These are phyloP conservation scores for Mycena vitilis DNA, from an alignment of 768 basidiomycete genomes.

Conservation along the genomic window DNA sequence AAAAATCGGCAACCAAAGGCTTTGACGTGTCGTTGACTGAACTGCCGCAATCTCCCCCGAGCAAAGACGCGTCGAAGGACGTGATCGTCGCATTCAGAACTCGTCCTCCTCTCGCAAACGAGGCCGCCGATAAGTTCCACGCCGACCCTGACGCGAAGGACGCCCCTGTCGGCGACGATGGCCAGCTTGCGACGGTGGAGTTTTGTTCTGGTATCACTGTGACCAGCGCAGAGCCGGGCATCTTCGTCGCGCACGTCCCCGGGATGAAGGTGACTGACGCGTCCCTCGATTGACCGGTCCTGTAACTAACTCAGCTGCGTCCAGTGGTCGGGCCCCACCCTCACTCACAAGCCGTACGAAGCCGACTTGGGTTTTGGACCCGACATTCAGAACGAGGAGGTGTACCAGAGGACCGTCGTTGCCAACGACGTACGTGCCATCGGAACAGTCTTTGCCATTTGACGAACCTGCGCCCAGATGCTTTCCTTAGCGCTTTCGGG, in stretches of 20 bases:
- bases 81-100: constrained; percentile 51
- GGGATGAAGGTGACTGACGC: constrained; percentile 43
- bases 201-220: constrained; percentile 46
- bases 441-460: not conserved
- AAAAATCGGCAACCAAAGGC: constrained; percentile 34
- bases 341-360: constrained; percentile 47
- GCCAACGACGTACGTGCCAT: constrained; percentile 43
- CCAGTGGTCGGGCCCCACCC: constrained; percentile 50
- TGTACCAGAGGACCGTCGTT: constrained; percentile 47
- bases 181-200: constrained; percentile 31
- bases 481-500: constrained; percentile 44
- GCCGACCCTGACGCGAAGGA: constrained; percentile 33
- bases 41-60: constrained; percentile 22
- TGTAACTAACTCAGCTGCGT: constrained; percentile 9
- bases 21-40: constrained; percentile 35
- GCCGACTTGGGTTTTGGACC: constrained; percentile 50
- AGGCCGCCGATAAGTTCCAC: constrained; percentile 44
- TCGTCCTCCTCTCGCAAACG: constrained; percentile 46
- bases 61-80: constrained; percentile 41
- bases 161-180: constrained; percentile 14
- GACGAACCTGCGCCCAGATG: constrained; percentile 33
- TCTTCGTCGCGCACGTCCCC: constrained; percentile 48
- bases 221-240: constrained; percentile 45
- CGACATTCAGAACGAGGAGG: constrained; percentile 46
- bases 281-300: not conserved